Evolutionary conservation across 352 stramenopile genomes (phyloP), one percentile per base, ranked within the genome.

Genomic region (Phytophthora kernoviae): DNA sequence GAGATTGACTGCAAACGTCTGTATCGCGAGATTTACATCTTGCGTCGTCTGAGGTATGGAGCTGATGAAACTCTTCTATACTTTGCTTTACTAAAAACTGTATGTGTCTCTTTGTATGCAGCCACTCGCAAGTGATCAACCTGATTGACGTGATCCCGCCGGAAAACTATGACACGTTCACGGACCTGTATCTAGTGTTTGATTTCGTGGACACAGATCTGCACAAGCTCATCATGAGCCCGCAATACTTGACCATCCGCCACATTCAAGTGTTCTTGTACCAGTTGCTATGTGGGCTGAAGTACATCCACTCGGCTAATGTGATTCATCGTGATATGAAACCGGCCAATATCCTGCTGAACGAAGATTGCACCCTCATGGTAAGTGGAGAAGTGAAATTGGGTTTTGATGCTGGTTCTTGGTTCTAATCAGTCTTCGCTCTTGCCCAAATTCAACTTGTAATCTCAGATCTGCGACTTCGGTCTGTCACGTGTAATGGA

Each of bases 201-300:
- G 90, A 98, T 47, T 96, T 96, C 17, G 84, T 98, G 48, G 93
- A 98, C 68, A 98, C 91, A 22, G 94, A 98, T 60, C 68, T 98
- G 61, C 88, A 97, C 69, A 96, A 95, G 39, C 85, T 98, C 50
- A 98, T 98, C 57, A 97, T 97, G 75, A 95, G 80, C 26, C 89
- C 88, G 20, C 85, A 94, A 63, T 97, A 96, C 68, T 72, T 98
- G 47, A 97, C 88, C 0, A 96, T 98, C 51, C 91, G 96, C 56
- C 96, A 99, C 68, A 96, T 98, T 26, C 93, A 98, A 77, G 97
- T 98, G n/a, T 98, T 98, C 72, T 69, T 98, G 54, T 98, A 98
- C 69, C 94, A 99, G 65, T 69, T 98, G 36, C 70, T 99, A 10
- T 93, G 94, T 18, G 94, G 92, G 3, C 68, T 99, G 36, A 98